Evolutionary conservation across 2,329 filamentous ascomycete genomes (phyloP).

Genomic region (Fusarium camptoceras): DNA sequence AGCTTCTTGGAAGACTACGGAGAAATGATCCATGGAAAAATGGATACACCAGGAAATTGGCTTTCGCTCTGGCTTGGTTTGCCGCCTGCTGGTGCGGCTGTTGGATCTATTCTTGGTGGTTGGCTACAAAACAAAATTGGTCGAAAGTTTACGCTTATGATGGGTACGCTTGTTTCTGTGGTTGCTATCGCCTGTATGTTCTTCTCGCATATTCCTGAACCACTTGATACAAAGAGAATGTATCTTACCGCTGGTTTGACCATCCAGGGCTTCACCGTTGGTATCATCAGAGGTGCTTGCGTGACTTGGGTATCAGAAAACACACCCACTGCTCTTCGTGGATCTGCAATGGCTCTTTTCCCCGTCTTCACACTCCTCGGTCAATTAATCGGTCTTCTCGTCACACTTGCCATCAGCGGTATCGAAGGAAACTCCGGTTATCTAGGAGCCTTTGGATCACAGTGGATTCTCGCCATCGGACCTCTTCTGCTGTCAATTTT

Average conservation of each 20-base stretch:
- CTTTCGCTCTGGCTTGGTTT: conserved; percentile 46
- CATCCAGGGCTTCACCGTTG: conserved; percentile 46
- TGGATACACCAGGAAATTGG: conserved; percentile 46
- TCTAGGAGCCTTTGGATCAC: conserved; percentile 43
- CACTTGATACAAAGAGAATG: conserved; percentile 30
- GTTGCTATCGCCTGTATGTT: conserved; percentile 45
- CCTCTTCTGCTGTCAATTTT: conserved; percentile 42
- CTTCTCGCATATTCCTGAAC: conserved; percentile 39
- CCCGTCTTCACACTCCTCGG: conserved; percentile 46
- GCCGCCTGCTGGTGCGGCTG: conserved; percentile 40
- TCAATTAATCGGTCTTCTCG: conserved; percentile 44
- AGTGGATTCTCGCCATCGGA: conserved; percentile 38
- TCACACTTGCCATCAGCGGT: conserved; percentile 41
- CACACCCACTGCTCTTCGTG: conserved; percentile 44
- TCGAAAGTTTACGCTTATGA: conserved; percentile 40
- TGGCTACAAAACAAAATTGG: conserved; percentile 48
- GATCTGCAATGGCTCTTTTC: conserved; percentile 46
- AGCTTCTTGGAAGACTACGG: conserved; percentile 49
- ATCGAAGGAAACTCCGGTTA: conserved; percentile 35
- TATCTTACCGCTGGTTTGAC: conserved; percentile 45
- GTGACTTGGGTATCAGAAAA: conserved; percentile 56
- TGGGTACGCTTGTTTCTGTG: conserved; percentile 44
- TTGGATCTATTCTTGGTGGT: conserved; percentile 45
- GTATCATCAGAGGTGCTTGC: conserved; percentile 42
- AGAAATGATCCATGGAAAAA: conserved; percentile 35